phyloP scores from a whole-genome alignment of 345 rosid species.

The Clausena lansium region DNA sequence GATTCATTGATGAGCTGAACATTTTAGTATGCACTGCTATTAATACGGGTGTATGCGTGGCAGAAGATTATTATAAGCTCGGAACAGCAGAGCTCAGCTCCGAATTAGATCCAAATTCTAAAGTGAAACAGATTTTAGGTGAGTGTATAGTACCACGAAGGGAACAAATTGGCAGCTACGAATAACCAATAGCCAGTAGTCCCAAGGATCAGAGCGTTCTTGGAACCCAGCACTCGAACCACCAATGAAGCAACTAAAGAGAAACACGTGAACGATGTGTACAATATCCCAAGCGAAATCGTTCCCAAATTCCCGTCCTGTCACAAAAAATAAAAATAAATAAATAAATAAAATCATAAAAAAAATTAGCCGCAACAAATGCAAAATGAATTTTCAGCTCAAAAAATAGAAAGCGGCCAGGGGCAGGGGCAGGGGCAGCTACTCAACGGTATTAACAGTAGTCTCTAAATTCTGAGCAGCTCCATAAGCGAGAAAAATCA shows the following conservation, averaged over 20 bases:
- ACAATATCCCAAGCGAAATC: constrained; percentile 81
- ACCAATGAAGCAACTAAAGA: constrained; percentile 78
- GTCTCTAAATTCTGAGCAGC: constrained; percentile 97
- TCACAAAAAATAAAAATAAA: constrained; percentile 19
- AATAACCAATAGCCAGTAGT: constrained; percentile 91
- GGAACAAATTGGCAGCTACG: constrained; percentile 79
- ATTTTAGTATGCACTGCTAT: too few species aligned
- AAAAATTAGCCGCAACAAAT: constrained; percentile 6
- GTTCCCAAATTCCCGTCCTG: constrained; percentile 76
- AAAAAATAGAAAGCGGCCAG: neutral
- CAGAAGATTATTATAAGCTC: too few species aligned
- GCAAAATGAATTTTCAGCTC: neutral
- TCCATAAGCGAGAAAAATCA: constrained; percentile 81
- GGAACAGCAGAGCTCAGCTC: too few species aligned
- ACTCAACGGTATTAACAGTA: constrained; percentile 69
- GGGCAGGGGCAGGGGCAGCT: neutral
- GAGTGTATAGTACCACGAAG: constrained; percentile 56
- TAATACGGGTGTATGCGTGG: too few species aligned
- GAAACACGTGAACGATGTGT: constrained; percentile 79
- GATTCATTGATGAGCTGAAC: too few species aligned
- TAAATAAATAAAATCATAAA: neutral
- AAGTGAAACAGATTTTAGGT: too few species aligned
- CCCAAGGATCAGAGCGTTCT: constrained; percentile 80
- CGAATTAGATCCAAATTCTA: too few species aligned
- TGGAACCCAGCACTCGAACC: constrained; percentile 76